A percentile compares a stretch with the other conserved stretches of the same genome.
Conservation (phyloP, 192 early-diverging fungal species). For the Rhizophlyctis rosea region DNA sequence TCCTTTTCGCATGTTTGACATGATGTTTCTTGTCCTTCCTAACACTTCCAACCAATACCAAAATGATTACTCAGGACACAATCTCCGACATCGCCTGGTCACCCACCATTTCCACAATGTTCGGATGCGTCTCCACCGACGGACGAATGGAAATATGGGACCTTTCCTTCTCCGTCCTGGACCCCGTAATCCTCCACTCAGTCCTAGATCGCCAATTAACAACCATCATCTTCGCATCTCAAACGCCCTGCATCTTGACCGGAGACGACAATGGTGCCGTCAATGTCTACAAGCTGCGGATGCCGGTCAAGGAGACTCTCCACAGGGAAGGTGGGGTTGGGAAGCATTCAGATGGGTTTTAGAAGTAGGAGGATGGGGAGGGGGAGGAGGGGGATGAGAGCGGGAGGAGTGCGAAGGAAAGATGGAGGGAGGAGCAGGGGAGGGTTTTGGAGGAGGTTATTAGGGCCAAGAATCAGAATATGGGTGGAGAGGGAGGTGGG, state of each 20-base stretch:
- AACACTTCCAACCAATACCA: too few species aligned
- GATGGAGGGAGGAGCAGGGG: too few species aligned
- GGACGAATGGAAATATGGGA: constrained; percentile 65
- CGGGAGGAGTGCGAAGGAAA: too few species aligned
- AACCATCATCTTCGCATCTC: constrained; percentile 47
- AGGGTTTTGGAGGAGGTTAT: too few species aligned
- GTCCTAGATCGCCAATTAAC: constrained; percentile 58
- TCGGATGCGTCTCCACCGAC: constrained; percentile 54
- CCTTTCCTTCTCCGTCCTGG: constrained; percentile 50
- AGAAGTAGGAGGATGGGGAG: too few species aligned
- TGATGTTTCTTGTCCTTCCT: background rate
- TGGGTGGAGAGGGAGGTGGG: too few species aligned
- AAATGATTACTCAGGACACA: constrained; percentile 52
- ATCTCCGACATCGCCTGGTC: constrained; percentile 59
- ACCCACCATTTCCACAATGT: constrained; percentile 46
- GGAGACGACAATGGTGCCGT: constrained; percentile 62
- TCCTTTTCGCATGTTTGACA: constrained; percentile 5
- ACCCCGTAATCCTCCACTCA: constrained; percentile 54
- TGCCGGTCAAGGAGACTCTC: constrained; percentile 9
- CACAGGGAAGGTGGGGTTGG: too few species aligned
- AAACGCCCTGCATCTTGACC: constrained; percentile 45
- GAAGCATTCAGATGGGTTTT: too few species aligned
- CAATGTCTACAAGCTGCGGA: constrained; percentile 50
- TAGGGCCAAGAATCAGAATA: too few species aligned
- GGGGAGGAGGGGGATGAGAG: too few species aligned